Evolutionary conservation across 352 stramenopile genomes (phyloP).

Genomic region (Halophytophthora batemanensis): DNA sequence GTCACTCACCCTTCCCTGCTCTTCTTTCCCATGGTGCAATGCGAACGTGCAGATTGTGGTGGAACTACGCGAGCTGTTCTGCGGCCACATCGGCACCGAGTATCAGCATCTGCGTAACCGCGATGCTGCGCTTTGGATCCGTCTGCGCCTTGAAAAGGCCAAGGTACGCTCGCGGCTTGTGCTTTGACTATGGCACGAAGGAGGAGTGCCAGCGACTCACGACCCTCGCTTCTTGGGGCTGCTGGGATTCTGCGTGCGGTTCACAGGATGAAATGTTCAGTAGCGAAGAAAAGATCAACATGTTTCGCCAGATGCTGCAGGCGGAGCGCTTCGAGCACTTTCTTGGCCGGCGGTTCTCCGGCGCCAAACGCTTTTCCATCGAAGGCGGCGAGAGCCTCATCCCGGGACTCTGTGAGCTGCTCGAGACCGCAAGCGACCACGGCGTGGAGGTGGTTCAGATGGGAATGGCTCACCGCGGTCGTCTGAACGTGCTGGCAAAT

Average conservation of each 20-base stretch:
- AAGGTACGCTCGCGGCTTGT: conserved; percentile 29
- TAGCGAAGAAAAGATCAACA: conserved; percentile 90
- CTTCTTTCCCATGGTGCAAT: conserved; percentile 81
- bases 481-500: conserved; percentile 98
- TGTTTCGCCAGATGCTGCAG: conserved; percentile 94
- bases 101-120: conserved; percentile 98
- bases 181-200: not conserved
- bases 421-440: conserved; percentile 93
- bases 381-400: conserved; percentile 97
- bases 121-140: conserved; percentile 85
- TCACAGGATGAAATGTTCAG: conserved; percentile 39
- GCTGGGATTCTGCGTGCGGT: not conserved
- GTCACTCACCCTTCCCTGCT: conserved; percentile 30
- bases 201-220: not conserved
- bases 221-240: not conserved
- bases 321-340: conserved; percentile 98
- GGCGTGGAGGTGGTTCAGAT: conserved; percentile 98
- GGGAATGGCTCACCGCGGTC: conserved; percentile 98
- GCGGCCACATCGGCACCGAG: conserved; percentile 95
- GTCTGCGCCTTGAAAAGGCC: conserved; percentile 57
- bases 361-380: conserved; percentile 98
- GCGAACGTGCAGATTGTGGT: conserved; percentile 88
- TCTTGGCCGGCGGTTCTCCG: conserved; percentile 91
- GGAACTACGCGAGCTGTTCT: conserved; percentile 95
- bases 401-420: conserved; percentile 92